Evolutionary conservation across 768 basidiomycete species (phyloP), one percentile per base, ranked within the genome.

Genomic region (Boletus bicolor): DNA sequence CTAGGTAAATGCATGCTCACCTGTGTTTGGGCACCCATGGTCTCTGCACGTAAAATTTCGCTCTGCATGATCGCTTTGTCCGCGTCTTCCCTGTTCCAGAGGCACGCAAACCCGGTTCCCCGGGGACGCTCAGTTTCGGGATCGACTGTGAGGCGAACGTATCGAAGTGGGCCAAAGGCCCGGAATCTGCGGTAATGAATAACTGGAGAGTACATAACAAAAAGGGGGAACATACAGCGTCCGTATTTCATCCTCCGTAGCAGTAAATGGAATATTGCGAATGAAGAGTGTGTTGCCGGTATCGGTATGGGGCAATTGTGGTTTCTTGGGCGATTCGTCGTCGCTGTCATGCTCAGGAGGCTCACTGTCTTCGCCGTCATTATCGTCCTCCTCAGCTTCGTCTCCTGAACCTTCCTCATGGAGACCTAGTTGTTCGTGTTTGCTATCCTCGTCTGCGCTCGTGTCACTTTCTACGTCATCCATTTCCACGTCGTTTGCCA

Each of bases 71-170:
- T 79, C 9, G 85, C 93, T 56, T 84, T 85, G 65, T 95, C 87
- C 15, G 95, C 95, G 59, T 95, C 89, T 59, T 85, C 89, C 57
- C 81, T 84, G 54, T 95, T 92, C 94, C 96, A 98, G 74, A 96
- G 98, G 69, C 94, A 98, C 2, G 87, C 93, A 67, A 99, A 99
- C 4, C 94, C 97, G 7, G 94, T 96, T 26, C 97, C 97, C 44
- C 93, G 81, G 24, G 96, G 93, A 44, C 94, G 86, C 17, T 87
- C 91, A 1, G 87, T 93, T 2, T 78, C 83, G 7, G 76, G 78
- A 62, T 98, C 97, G 72, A 93, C 76, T 0, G 95, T 89, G 49
- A 98, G 90, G 21, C 92, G 85, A 5, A 91, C 94, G 68, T 98
- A 99, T 24, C 94, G 89, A 17, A 99, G 77, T 5, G 93, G 87